Evolutionary conservation across 148 eudicot genomes (phyloP).

Genomic region (Heliosperma pusillum): DNA sequence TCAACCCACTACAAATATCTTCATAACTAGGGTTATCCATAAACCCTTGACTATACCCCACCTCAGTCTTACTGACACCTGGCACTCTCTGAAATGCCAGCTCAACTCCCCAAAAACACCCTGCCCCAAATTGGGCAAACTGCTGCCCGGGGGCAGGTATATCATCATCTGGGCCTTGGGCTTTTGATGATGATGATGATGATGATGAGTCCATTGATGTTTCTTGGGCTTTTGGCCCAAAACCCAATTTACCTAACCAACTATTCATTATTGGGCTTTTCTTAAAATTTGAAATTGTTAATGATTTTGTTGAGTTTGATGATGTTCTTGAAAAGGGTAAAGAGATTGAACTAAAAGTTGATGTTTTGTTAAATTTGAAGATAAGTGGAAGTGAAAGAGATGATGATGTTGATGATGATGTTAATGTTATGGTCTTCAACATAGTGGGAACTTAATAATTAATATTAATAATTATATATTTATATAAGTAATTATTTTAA

Average conservation of each 20-base stretch:
- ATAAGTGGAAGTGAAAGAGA: slow-evolving; percentile 25
- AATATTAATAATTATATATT: background rate
- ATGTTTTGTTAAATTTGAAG: slow-evolving; percentile 22
- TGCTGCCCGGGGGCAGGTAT: slow-evolving; percentile 57
- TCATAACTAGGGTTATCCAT: slow-evolving; percentile 60
- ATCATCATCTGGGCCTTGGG: slow-evolving; percentile 63
- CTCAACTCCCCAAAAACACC: slow-evolving; percentile 98
- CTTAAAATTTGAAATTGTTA: slow-evolving; percentile 15
- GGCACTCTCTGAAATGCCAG: slow-evolving; percentile 69
- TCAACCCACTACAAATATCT: slow-evolving; percentile 61
- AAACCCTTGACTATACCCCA: slow-evolving; percentile 82
- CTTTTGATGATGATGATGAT: slow-evolving; percentile 27
- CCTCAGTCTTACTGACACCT: slow-evolving; percentile 80
- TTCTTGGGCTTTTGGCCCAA: slow-evolving; percentile 21
- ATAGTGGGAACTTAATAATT: background rate
- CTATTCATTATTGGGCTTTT: slow-evolving; percentile 27
- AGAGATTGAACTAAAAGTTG: slow-evolving; percentile 15
- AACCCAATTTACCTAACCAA: slow-evolving; percentile 30
- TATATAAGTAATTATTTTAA: background rate
- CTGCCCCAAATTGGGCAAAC: slow-evolving; percentile 91
- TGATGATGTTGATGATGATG: slow-evolving; percentile 26
- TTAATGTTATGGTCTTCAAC: slow-evolving; percentile 30
- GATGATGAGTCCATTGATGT: slow-evolving; percentile 3
- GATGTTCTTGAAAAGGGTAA: slow-evolving; percentile 5
- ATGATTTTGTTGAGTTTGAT: background rate